Evolutionary conservation across 164 flowering plant species (phyloP), one percentile per base, ranked within the genome.

Genomic region (Aristolochia californica): DNA sequence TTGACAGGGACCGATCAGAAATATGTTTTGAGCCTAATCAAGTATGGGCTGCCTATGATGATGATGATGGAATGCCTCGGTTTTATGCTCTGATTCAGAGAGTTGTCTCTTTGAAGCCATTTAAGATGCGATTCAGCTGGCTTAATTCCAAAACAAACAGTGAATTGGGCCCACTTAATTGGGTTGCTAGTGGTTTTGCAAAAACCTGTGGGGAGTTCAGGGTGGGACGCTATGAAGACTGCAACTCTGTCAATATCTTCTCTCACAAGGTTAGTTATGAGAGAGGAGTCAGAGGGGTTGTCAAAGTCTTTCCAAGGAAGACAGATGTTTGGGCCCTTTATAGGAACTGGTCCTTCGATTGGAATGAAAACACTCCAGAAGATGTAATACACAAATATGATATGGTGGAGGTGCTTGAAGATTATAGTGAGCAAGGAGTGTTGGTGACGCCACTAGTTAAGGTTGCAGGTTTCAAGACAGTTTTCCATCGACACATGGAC

Each of bases 41-140:
- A 64, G 83, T 85, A 13, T 85, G 94, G 94, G 83, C 89, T 63
- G 87, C 83, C 7, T 86, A 86, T 65, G 94, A 86, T 62, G 75
- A 65, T 55, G 81, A 80, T 59, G 87, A 86, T 65, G 89, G 87
- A 59, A 86, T 86, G 94, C 94, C 94, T 64, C 77, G 94, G 15
- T 79, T 69, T 60, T 86, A 86, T 76, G 89, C 85, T 24, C 30
- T 80, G 69, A 72, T 86, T 43, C 89, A 78, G 50, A 67, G 43
- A 21, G 84, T 83, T 23, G 61, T 83, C 1, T 82, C 89, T 45
- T 38, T 60, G 57, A 68, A 76, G 40, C 94, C 89, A 11, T 86
- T 86, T 64, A 78, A 75, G 76, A 72, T 86, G 75, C 74, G 66
- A 23, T 79, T 82, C 24, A 72, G 85, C 66, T 82, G 86, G 85